A percentile compares a stretch with the other conserved stretches of the same genome.
phyloP scores from a whole-genome alignment of 148 eudicot species.

The Silene latifolia region DNA sequence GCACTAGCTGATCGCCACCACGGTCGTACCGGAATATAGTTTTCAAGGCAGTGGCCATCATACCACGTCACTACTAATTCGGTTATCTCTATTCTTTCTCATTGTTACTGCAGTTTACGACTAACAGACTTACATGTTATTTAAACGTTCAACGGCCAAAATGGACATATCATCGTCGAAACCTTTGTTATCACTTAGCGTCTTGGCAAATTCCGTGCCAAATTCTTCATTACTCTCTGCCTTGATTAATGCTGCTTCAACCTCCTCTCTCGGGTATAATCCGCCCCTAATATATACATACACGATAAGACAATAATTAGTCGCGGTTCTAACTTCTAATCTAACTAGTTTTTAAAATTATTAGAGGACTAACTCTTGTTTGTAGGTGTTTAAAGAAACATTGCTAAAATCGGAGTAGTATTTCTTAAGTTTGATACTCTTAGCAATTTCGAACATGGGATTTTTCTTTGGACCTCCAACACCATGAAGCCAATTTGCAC shows the following conservation, averaged over 20 bases:
- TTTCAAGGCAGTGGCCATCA: too few relatives aligned
- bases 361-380: too few relatives aligned
- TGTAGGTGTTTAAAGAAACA: slow-evolving; percentile 22
- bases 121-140: neutral
- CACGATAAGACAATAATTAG: too few relatives aligned
- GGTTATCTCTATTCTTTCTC: too few relatives aligned
- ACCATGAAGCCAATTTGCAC: slow-evolving; percentile 33
- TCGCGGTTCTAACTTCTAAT: too few relatives aligned
- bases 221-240: neutral
- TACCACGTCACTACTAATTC: too few relatives aligned
- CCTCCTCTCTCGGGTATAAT: neutral
- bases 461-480: slow-evolving; percentile 16
- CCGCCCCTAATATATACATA: too few relatives aligned
- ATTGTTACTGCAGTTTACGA: too few relatives aligned
- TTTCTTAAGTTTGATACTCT: slow-evolving; percentile 23
- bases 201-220: neutral
- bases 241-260: neutral
- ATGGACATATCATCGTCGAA: slow-evolving; percentile 25
- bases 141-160: slow-evolving; percentile 15
- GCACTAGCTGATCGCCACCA: too few relatives aligned
- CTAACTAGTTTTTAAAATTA: too few relatives aligned
- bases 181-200: neutral
- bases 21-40: too few relatives aligned
- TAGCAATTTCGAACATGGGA: slow-evolving; percentile 25
- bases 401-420: slow-evolving; percentile 19